Conservation (phyloP, 331 rosid species). For the Saraca asoca region DNA sequence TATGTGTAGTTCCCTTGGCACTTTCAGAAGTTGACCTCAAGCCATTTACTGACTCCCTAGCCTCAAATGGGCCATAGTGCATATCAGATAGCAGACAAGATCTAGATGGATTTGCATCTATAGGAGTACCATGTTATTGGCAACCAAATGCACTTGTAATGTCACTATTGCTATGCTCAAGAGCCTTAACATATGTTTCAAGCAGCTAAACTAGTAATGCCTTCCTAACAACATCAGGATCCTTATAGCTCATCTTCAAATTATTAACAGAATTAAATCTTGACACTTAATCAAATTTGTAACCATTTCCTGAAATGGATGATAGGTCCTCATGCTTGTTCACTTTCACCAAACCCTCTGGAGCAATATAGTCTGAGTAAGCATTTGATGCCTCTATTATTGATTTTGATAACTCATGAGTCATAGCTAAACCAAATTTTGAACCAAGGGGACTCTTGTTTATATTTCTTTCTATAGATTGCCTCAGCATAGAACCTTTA, state of each 20-base stretch:
- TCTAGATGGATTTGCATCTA: slow-evolving; percentile 23
- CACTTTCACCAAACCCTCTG: slow-evolving; percentile 38
- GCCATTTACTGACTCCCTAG: slow-evolving; percentile 44
- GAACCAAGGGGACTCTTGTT: slow-evolving; percentile 49
- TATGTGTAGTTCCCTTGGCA: slow-evolving; percentile 40
- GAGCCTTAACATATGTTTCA: slow-evolving; percentile 25
- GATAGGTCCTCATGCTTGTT: slow-evolving; percentile 29
- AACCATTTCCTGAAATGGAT: slow-evolving; percentile 28
- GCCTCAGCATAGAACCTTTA: slow-evolving; percentile 46
- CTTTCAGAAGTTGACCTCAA: slow-evolving; percentile 44
- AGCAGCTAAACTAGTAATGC: slow-evolving; percentile 31
- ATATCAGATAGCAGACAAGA: slow-evolving; percentile 33
- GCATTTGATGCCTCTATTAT: slow-evolving; percentile 32
- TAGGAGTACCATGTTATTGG: slow-evolving; percentile 39
- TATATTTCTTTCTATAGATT: slow-evolving; percentile 39
- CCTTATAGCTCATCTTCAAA: slow-evolving; percentile 24
- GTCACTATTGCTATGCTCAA: slow-evolving; percentile 23
- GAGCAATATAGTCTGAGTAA: slow-evolving; percentile 39
- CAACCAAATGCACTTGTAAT: slow-evolving; percentile 19
- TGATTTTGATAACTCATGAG: slow-evolving; percentile 36
- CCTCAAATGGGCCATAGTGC: slow-evolving; percentile 32
- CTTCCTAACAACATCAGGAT: slow-evolving; percentile 21
- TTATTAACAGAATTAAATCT: slow-evolving; percentile 33
- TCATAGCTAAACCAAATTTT: slow-evolving; percentile 36
- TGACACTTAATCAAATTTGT: slow-evolving; percentile 38